phyloP scores from a whole-genome alignment of 1,284 basidiomycete genomes.

The Bjerkandera adusta region DNA sequence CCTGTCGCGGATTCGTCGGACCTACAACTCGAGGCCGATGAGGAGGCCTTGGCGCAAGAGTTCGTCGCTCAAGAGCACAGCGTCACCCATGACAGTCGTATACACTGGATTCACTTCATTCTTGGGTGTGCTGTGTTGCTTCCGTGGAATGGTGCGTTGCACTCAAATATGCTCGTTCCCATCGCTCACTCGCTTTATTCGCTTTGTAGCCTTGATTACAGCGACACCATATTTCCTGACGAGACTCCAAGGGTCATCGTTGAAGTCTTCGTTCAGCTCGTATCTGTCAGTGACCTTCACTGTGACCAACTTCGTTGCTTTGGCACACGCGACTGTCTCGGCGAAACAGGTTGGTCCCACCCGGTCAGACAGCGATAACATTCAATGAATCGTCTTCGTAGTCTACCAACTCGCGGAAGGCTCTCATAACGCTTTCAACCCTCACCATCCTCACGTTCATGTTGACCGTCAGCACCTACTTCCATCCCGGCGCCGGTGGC shows the following conservation, averaged over 20 bases:
- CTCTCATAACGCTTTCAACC: constrained; percentile 20
- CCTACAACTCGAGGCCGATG: constrained; percentile 36
- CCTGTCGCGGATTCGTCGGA: constrained; percentile 23
- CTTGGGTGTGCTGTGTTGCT: constrained; percentile 70
- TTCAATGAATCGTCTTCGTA: constrained; percentile 6
- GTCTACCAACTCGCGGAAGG: constrained; percentile 25
- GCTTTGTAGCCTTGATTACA: constrained; percentile 64
- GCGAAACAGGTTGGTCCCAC: constrained; percentile 51
- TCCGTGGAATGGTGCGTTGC: constrained; percentile 73
- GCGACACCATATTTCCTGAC: constrained; percentile 75
- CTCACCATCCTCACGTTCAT: constrained; percentile 51
- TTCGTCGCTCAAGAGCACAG: constrained; percentile 16
- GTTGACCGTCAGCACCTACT: constrained; percentile 59
- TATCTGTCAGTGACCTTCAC: constrained; percentile 69
- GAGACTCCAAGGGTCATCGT: constrained; percentile 52
- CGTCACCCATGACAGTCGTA: constrained; percentile 38
- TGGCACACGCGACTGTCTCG: constrained; percentile 68
- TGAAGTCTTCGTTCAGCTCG: constrained; percentile 62
- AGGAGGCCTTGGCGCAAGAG: constrained; percentile 22
- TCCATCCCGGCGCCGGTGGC: constrained; percentile 45
- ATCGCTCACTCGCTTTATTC: background rate
- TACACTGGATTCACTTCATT: constrained; percentile 66
- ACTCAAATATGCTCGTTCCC: background rate
- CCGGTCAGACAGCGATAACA: background rate
- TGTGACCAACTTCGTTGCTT: constrained; percentile 60